Evolutionary conservation across 148 eudicot species (phyloP), one percentile per base, ranked within the genome.

Genomic region (Nyssa sinensis): DNA sequence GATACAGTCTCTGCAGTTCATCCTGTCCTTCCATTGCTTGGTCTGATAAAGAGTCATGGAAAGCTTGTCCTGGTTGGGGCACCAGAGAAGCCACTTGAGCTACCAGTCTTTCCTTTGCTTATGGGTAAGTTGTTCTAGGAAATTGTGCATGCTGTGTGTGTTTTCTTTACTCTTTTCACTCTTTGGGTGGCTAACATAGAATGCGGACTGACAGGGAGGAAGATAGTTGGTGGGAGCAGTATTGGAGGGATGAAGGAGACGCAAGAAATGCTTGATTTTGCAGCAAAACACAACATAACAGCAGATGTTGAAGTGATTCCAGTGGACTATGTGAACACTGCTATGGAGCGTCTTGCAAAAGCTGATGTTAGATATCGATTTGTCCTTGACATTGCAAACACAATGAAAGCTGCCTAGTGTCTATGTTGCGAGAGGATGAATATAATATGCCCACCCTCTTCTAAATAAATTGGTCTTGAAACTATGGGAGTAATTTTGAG

Each of bases 221-320:
- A 65, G 75, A 33, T 64, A 25, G 51, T 77, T 0, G 85, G 77
- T 9, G 85, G 85, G 2, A 82, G 82, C 72, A 69, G 64, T 27
- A 66, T 71, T 17, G 82, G 82, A 19, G 82, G 82, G 16, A 51
- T 82, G n/a, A 82, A 78, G 67, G 81, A 82, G 62, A 82, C 81
- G 21, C 85, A 81, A 78, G 84, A 81, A 47, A 81, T 81, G 84
- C 78, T 81, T 47, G 81, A 81, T 27, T 81, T 81, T 75, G 85
- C 82, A 7, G 82, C 76, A 31, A 75, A 75, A 63, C 85, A 78
- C 71, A 78, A 82, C 8, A 75, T 82, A 44, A 66, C 66, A 4
- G 74, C 85, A 1, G 82, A 82, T 41, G 72, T 82, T 67, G 85
- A 82, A 75, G 75, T 82, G 25, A 64, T 82, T 79, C 63, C 82